Evolutionary conservation across 75 land plant genomes (phyloP), one percentile per base, ranked within the genome.

Genomic region (Cunninghamia lanceolata): DNA sequence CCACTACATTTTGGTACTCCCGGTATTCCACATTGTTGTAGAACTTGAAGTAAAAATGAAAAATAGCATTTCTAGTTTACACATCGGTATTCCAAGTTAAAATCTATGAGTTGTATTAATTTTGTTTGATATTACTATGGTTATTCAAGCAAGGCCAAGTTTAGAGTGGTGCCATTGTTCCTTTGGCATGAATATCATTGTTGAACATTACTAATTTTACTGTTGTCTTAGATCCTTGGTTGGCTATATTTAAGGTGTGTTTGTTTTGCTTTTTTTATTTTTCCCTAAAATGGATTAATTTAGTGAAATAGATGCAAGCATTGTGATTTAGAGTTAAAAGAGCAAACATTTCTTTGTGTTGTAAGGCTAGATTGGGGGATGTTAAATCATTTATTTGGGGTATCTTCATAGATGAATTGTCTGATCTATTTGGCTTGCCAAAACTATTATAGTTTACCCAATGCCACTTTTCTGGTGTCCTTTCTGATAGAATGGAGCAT

Each of bases 401-500:
- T 46, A 82, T 16, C 53, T 82, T 82, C 35, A 25, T 32, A 4
- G 17, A 52, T 47, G 36, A 14, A n/a, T 82, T 42, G 25, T 45
- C 83, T n/a, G 83, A 47, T 90, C 53, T 88, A 88, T 76, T 83
- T 85, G 36, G 87, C 89, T 88, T 84, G 86, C 10, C 84, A 87
- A 70, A 50, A 87, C 39, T 86, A 87, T 25, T 16, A 42, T 75
- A n/a, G 19, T 50, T 76, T 52, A 9, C 54, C 66, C 78, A 46
- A 85, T 32, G 75, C 52, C 50, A 70, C 82, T 81, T 85, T 78
- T 34, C 79, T 73, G 28, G 66, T 56, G 63, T 66, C 80, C 28
- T 53, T 86, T 78, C 40, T 63, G 85, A 50, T 87, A 81, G 15
- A 85, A 88, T 74, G 88, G 86, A 76, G 90, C 71, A 79, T 93